Evolutionary conservation across 371 early-diverging fungal species (phyloP).

Genomic region (Mucor mucedo): DNA sequence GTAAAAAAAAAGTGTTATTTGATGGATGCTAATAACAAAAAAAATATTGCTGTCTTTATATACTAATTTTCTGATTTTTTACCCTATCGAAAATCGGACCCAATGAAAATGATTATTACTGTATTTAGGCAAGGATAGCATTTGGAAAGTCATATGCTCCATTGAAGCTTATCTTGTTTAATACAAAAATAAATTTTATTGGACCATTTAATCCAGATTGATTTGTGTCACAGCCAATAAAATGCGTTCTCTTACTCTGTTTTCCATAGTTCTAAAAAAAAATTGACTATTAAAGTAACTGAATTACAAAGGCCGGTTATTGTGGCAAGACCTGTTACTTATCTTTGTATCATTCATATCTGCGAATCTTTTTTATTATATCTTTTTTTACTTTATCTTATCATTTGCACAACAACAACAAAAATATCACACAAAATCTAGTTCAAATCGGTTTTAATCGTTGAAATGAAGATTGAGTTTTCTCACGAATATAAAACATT

Average conservation of each 20-base stretch:
- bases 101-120: constrained; percentile 14
- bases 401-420: neutral
- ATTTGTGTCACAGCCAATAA: neutral
- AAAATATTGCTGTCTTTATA: constrained; percentile 1
- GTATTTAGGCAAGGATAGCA: neutral
- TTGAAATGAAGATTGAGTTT: constrained; percentile 13
- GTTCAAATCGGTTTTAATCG: neutral
- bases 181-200: constrained; percentile 6
- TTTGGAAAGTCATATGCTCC: constrained; percentile 23
- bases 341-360: neutral
- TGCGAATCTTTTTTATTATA: neutral
- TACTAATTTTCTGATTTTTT: constrained; percentile 3
- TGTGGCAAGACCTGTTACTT: too few species aligned
- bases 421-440: constrained; percentile 1
- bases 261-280: too few species aligned
- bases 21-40: neutral
- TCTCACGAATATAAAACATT: constrained; percentile 6
- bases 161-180: constrained; percentile 15
- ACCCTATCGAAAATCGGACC: constrained; percentile 8
- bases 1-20: neutral
- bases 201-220: constrained; percentile 6
- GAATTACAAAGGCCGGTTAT: too few species aligned
- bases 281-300: too few species aligned
- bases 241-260: neutral
- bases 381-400: too few species aligned